Evolutionary conservation across 495 filamentous ascomycete genomes (phyloP).

Genomic region (Hapsidospora chrysogenum): DNA sequence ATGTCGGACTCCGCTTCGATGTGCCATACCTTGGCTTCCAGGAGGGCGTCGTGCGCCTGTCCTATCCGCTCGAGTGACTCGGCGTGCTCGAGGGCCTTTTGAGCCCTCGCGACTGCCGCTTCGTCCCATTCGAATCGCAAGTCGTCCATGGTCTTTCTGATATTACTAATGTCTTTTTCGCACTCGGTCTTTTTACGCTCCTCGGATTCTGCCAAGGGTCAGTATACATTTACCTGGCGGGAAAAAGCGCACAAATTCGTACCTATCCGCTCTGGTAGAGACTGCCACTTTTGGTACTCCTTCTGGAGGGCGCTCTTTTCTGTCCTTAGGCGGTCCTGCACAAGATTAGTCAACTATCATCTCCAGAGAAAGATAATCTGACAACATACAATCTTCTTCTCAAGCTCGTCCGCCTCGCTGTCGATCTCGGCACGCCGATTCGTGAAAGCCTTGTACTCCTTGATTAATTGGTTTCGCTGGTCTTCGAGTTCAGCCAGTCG

Average conservation of each 20-base stretch:
- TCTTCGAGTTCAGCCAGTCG: conserved; percentile 15
- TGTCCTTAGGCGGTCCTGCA: conserved; percentile 13
- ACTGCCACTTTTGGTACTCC: conserved; percentile 40
- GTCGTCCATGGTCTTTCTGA: conserved; percentile 21
- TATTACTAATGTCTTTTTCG: conserved; percentile 14
- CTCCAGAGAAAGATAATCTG: background rate
- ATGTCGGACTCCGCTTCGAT: conserved; percentile 73
- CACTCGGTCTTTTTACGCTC: conserved; percentile 29
- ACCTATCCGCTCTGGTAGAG: conserved; percentile 57
- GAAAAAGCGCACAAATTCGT: too few relatives aligned
- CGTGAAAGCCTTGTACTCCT: conserved; percentile 15
- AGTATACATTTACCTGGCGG: background rate
- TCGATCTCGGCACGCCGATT: conserved; percentile 4
- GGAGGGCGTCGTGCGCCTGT: conserved; percentile 38
- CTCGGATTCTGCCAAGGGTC: conserved; percentile 28
- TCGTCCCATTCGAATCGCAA: conserved; percentile 36
- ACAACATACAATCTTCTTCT: conserved; percentile 15
- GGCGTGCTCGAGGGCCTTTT: conserved; percentile 40
- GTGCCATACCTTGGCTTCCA: conserved; percentile 48
- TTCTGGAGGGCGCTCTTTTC: conserved; percentile 39
- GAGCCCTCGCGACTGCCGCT: conserved; percentile 42
- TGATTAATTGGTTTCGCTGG: conserved; percentile 20
- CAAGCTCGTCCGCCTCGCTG: background rate
- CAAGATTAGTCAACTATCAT: conserved; percentile 8
- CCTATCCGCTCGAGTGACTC: conserved; percentile 43